A percentile compares a stretch with the other conserved stretches of the same genome.
Conservation (phyloP, 306 rosid genomes). For the Sphenostylis stenocarpa region DNA sequence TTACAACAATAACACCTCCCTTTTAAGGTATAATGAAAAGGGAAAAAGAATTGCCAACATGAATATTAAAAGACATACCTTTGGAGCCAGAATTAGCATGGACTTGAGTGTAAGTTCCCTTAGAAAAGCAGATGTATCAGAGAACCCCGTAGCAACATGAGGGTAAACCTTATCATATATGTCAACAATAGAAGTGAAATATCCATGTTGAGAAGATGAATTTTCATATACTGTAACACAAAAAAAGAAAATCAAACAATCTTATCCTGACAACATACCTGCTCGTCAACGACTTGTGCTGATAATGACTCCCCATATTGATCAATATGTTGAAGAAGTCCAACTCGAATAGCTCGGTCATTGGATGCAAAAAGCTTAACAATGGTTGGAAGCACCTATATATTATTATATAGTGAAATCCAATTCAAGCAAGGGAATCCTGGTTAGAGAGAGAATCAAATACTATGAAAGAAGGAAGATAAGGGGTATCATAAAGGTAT, state of each 20-base stretch:
- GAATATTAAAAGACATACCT: slow-evolving; percentile 47
- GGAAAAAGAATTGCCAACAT: slow-evolving; percentile 10
- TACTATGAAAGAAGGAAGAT: not conserved
- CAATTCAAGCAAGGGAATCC: slow-evolving; percentile 24
- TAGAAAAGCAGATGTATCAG: slow-evolving; percentile 94
- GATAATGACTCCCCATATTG: slow-evolving; percentile 92
- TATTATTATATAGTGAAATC: slow-evolving; percentile 29
- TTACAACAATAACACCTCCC: slow-evolving; percentile 17
- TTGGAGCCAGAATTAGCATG: slow-evolving; percentile 91
- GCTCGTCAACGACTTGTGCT: slow-evolving; percentile 88
- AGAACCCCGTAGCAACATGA: slow-evolving; percentile 91
- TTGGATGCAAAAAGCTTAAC: slow-evolving; percentile 93
- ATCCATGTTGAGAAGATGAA: slow-evolving; percentile 16
- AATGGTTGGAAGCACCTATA: slow-evolving; percentile 80
- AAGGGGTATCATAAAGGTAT: not conserved
- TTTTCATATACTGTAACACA: not conserved
- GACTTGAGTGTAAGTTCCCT: slow-evolving; percentile 96
- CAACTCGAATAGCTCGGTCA: slow-evolving; percentile 90
- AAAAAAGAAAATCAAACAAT: slow-evolving; percentile 22
- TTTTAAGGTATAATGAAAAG: not conserved
- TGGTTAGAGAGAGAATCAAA: not conserved
- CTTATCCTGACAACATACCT: slow-evolving; percentile 48
- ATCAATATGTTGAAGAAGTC: slow-evolving; percentile 95
- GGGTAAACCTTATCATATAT: slow-evolving; percentile 76
- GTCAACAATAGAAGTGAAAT: slow-evolving; percentile 35